phyloP scores from a whole-genome alignment of 179 eudicot genomes.

The Silene noctiflora region DNA sequence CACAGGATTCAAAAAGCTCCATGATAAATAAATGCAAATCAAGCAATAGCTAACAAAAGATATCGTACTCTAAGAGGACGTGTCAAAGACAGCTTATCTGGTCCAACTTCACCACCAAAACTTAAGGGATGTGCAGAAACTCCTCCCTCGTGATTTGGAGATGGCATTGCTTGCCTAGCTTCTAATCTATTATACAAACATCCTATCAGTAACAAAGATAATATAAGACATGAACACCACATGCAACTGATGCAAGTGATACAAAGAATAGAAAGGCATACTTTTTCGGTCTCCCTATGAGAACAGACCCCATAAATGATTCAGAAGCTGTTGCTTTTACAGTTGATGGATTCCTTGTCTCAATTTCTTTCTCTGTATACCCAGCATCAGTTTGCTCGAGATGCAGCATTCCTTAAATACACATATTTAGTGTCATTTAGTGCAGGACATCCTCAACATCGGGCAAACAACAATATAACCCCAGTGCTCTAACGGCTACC shows the following conservation, averaged over 20 bases:
- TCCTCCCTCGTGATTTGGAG: conserved; percentile 28
- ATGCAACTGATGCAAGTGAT: neutral
- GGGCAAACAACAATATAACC: neutral
- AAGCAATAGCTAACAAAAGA: conserved; percentile 6
- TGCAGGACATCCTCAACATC: conserved; percentile 13
- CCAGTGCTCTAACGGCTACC: neutral
- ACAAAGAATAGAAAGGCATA: conserved; percentile 18
- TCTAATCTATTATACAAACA: conserved; percentile 58
- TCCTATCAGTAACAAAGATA: conserved; percentile 18
- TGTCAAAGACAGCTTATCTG: conserved; percentile 37
- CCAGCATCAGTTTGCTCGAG: conserved; percentile 31
- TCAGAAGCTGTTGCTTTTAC: conserved; percentile 23
- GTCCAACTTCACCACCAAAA: conserved; percentile 33
- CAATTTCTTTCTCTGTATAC: conserved; percentile 29
- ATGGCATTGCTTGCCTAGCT: conserved; percentile 37
- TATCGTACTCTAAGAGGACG: conserved; percentile 46
- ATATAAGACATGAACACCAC: neutral
- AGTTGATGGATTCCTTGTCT: conserved; percentile 24
- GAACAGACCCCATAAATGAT: conserved; percentile 40
- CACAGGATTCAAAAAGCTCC: conserved; percentile 24
- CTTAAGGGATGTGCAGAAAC: conserved; percentile 28
- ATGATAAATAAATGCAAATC: neutral
- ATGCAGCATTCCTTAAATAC: conserved; percentile 60
- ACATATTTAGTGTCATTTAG: conserved; percentile 28
- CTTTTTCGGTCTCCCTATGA: conserved; percentile 75